Percentiles rank a stretch among this genome's conserved stretches.
These are phyloP conservation scores for Suhomyces maxii DNA, from an alignment of 1,139 yeast genomes.

Conservation along the genomic window DNA sequence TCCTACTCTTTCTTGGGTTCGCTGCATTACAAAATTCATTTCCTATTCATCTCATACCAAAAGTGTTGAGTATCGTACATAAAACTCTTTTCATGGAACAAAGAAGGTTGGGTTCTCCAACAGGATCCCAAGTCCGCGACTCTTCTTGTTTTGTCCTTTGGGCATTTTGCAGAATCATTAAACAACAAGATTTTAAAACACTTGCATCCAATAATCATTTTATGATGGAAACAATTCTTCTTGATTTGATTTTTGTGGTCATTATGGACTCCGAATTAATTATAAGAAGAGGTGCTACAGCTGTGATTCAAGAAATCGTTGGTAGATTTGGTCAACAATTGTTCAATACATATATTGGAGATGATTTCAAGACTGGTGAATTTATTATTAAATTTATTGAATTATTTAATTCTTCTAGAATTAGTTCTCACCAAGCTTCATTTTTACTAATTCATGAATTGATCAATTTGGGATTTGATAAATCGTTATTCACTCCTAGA, in stretches of 20 bases:
- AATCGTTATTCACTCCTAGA: slow-evolving; percentile 26
- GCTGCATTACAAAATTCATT: slow-evolving; percentile 29
- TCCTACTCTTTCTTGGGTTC: slow-evolving; percentile 39
- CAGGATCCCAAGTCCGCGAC: slow-evolving; percentile 76
- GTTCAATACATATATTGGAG: slow-evolving; percentile 18
- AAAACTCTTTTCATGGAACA: slow-evolving; percentile 57
- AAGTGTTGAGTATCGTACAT: slow-evolving; percentile 33
- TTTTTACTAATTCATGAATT: slow-evolving; percentile 23
- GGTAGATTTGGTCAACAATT: slow-evolving; percentile 64
- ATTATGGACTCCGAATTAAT: slow-evolving; percentile 74
- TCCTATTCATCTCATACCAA: slow-evolving; percentile 26
- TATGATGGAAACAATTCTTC: slow-evolving; percentile 28
- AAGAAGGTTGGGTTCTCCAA: slow-evolving; percentile 43
- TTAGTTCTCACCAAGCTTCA: slow-evolving; percentile 24
- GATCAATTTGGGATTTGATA: slow-evolving; percentile 30
- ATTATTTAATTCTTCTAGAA: slow-evolving; percentile 29
- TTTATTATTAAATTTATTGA: slow-evolving; percentile 58
- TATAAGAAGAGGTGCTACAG: slow-evolving; percentile 78
- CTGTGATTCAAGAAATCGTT: slow-evolving; percentile 81
- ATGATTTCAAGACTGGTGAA: slow-evolving; percentile 26
- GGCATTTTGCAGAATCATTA: slow-evolving; percentile 36
- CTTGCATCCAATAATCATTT: slow-evolving; percentile 14
- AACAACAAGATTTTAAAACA: slow-evolving; percentile 11
- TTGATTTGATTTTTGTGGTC: slow-evolving; percentile 51
- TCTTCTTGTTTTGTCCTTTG: slow-evolving; percentile 73